These are phyloP conservation scores for Lipomyces starkeyi DNA, from an alignment of 805 yeast species.

Conservation along the genomic window DNA sequence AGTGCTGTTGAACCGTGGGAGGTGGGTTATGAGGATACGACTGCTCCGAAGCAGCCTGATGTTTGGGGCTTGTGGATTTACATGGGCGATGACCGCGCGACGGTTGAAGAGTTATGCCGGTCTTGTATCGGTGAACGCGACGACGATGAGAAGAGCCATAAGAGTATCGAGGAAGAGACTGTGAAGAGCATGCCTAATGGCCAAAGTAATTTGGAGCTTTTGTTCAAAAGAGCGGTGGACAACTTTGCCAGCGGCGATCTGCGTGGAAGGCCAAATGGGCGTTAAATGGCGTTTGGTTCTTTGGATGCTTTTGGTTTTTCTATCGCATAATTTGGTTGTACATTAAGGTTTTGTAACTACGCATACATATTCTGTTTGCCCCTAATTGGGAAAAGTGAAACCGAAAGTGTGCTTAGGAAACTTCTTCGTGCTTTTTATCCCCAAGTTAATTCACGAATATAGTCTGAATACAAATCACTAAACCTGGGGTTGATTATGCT, in stretches of 20 bases:
- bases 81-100: conserved; percentile 20
- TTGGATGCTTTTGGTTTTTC: conserved; percentile 4
- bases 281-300: conserved; percentile 1
- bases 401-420: not conserved
- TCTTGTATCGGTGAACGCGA: conserved; percentile 4
- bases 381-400: no score
- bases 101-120: conserved; percentile 26
- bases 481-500: no score
- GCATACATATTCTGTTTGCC: no score
- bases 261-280: not conserved
- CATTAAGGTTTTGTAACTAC: not conserved
- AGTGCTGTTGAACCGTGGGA: conserved; percentile 32
- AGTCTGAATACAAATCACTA: no score
- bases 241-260: conserved; percentile 17
- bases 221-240: conserved; percentile 30
- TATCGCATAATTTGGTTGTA: conserved; percentile 1
- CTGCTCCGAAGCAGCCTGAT: conserved; percentile 28
- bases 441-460: no score
- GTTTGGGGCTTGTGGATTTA: conserved; percentile 39
- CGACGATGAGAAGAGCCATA: conserved; percentile 9
- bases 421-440: not conserved
- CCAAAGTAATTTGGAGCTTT: conserved; percentile 13
- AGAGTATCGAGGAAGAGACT: not conserved
- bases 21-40: conserved; percentile 25
- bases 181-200: conserved; percentile 1